Conservation (phyloP, 164 flowering plant genomes). For the Vitis vinifera region DNA sequence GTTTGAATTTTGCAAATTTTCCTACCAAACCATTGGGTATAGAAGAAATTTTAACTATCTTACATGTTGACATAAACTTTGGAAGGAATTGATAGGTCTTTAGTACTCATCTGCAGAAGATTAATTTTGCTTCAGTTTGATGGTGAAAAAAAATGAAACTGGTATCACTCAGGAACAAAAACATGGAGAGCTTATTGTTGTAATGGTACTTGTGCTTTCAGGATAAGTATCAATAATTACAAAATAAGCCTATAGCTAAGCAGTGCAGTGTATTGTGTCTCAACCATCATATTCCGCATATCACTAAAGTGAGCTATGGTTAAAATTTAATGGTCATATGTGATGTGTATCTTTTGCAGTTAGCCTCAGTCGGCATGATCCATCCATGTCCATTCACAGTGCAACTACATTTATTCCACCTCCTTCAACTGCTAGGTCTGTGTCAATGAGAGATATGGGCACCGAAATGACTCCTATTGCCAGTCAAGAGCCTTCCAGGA, state of each 20-base stretch:
- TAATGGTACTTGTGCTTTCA: background rate
- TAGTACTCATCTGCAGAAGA: background rate
- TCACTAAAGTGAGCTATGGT: too few relatives aligned
- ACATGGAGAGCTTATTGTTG: background rate
- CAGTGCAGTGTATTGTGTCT: too few relatives aligned
- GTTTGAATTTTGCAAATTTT: too few relatives aligned
- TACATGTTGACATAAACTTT: background rate
- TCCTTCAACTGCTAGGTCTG: constrained; percentile 80
- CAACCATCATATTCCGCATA: too few relatives aligned
- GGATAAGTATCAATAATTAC: too few relatives aligned
- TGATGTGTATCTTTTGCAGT: constrained; percentile 41
- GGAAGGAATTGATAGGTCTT: background rate
- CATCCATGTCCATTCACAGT: constrained; percentile 53
- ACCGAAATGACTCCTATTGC: constrained; percentile 96
- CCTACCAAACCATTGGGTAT: too few relatives aligned
- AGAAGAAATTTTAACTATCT: background rate
- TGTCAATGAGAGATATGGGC: constrained; percentile 98
- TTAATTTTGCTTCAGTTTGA: background rate
- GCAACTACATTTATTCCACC: constrained; percentile 70
- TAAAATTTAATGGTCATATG: background rate
- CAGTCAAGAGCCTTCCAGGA: constrained; percentile 94
- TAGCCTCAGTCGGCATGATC: constrained; percentile 67
- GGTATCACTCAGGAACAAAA: background rate
- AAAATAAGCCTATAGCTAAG: too few relatives aligned
- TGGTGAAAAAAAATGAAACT: background rate